Evolutionary conservation across 306 rosid species (phyloP), one percentile per base, ranked within the genome.

Genomic region (Neltuma alba): DNA sequence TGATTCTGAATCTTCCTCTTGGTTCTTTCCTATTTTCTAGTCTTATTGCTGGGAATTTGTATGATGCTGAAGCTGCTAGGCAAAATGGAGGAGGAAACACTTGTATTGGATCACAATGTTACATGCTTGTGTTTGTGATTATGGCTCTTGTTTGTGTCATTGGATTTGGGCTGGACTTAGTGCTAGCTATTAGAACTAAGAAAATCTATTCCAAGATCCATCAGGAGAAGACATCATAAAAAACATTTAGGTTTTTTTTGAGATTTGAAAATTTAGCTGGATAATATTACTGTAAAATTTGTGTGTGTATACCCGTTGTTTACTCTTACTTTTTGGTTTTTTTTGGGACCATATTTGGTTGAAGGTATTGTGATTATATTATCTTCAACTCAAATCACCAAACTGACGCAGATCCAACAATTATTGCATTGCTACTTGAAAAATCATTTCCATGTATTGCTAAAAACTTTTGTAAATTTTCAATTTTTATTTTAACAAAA

Each of bases 11-110:
- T 45, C 85, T 85, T 36, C 85, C 88, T 1, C 66, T 81, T 11
- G 85, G 85, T 40, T 85, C 85, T 6, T 81, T 85, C 85, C 4
- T 84, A 8, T 84, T 84, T 60, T 84, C 87, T 57, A 80, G 85
- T 47, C 82, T 84, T 18, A 47, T 84, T 72, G 87, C 85, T 45
- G 85, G 87, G 10, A 66, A 71, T 57, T 73, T 80, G 11, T 84
- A 76, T 76, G 87, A 84, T 72, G 30, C 54, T 20, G 77, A 84
- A 72, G 84, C 87, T 7, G 58, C 87, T 7, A 84, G 65, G 41
- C 55, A 72, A 15, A 66, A 76, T 16, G 82, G 82, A 13, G 84
- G 79, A 3, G 87, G 82, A 9, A 84, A 80, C 70, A 77, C 82
- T 45, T 84, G 87, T 54, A 30, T 66, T 47, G 87, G 87, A 21